Conservation (phyloP, 805 yeast species). For the Yarrowia phangngaensis region DNA sequence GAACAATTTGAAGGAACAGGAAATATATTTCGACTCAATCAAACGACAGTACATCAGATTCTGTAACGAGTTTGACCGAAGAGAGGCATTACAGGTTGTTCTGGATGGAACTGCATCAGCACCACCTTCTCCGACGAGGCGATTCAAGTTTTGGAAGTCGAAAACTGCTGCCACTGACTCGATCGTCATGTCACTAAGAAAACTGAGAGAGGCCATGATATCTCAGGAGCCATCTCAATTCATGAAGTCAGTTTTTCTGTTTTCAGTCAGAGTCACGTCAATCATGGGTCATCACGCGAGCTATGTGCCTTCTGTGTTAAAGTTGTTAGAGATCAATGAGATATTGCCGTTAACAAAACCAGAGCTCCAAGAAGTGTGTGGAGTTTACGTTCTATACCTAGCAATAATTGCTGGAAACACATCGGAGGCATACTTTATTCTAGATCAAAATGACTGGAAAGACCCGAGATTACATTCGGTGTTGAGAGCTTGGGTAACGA, state of each 20-base stretch:
- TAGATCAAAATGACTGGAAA: conserved; percentile 26
- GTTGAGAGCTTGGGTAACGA: conserved; percentile 26
- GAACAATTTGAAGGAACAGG: conserved; percentile 26
- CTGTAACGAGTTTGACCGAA: conserved; percentile 24
- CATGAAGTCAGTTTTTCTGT: conserved; percentile 47
- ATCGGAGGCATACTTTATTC: conserved; percentile 31
- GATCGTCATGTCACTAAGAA: conserved; percentile 32
- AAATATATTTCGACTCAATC: conserved; percentile 11
- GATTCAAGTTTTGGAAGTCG: neutral
- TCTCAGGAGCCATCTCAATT: conserved; percentile 42
- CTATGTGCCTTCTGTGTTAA: conserved; percentile 51
- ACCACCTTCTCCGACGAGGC: neutral
- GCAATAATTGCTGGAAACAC: conserved; percentile 31
- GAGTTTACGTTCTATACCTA: conserved; percentile 46
- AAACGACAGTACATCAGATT: conserved; percentile 21
- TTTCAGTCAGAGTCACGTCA: conserved; percentile 48
- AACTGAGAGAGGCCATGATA: conserved; percentile 55
- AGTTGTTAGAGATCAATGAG: conserved; percentile 40
- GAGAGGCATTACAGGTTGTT: too few relatives aligned
- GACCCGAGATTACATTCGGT: conserved; percentile 19
- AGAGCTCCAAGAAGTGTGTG: conserved; percentile 45
- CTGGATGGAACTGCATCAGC: too few relatives aligned
- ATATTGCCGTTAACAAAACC: conserved; percentile 33
- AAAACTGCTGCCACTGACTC: conserved; percentile 23
- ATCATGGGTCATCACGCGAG: conserved; percentile 50